Conservation (phyloP, 148 eudicot genomes). For the Nepenthes mirabilis region DNA sequence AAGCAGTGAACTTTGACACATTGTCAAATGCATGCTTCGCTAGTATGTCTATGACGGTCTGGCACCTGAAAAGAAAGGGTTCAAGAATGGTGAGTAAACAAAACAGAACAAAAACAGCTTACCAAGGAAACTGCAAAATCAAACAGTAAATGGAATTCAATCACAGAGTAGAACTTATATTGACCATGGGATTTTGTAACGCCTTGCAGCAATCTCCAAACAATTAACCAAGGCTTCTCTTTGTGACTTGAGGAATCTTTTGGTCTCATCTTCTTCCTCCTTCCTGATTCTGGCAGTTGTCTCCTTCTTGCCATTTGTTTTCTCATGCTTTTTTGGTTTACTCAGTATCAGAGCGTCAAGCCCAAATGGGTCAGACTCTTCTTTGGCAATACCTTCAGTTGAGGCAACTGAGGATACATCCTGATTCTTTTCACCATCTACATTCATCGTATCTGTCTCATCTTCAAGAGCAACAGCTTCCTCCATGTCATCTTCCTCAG, state of each 20-base stretch:
- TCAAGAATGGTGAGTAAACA: background rate
- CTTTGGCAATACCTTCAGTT: constrained; percentile 18
- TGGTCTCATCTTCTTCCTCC: constrained; percentile 61
- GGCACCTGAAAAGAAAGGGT: constrained; percentile 61
- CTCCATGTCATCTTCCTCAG: constrained; percentile 64
- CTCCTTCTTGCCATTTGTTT: constrained; percentile 37
- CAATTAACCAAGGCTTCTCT: constrained; percentile 77
- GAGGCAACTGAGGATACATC: constrained; percentile 25
- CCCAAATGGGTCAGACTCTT: constrained; percentile 85
- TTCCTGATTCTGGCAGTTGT: constrained; percentile 13
- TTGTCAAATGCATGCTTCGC: constrained; percentile 84
- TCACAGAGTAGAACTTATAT: background rate
- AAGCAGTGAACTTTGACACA: constrained; percentile 58
- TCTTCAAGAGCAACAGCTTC: constrained; percentile 67
- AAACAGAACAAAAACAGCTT: background rate
- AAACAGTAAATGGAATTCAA: background rate
- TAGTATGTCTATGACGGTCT: constrained; percentile 82
- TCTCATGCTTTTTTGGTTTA: constrained; percentile 40
- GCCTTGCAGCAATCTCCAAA: constrained; percentile 78
- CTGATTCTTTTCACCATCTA: constrained; percentile 14
- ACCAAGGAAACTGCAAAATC: too few relatives aligned
- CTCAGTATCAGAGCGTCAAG: constrained; percentile 68
- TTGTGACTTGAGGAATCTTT: constrained; percentile 47
- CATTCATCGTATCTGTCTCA: constrained; percentile 20
- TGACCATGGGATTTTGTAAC: constrained; percentile 85